phyloP scores from a whole-genome alignment of 2,329 filamentous ascomycete genomes.

The Ampelomyces quisqualis region DNA sequence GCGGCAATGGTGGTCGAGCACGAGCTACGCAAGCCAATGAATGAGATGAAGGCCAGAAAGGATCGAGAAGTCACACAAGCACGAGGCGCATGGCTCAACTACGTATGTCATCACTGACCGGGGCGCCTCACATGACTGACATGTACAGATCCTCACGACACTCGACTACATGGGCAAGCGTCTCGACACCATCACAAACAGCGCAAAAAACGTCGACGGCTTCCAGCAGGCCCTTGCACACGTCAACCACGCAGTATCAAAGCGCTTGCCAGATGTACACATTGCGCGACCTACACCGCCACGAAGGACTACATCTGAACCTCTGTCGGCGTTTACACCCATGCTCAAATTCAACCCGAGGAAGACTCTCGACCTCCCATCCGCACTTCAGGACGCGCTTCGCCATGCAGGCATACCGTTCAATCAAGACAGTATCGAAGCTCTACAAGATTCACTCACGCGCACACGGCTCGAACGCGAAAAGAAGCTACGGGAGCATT shows the following conservation, averaged over 20 bases:
- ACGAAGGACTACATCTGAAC: constrained; percentile 26
- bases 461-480: constrained; percentile 35
- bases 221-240: constrained; percentile 38
- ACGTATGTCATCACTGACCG: constrained; percentile 32
- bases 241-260: constrained; percentile 25
- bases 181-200: constrained; percentile 29
- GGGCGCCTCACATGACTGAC: constrained; percentile 7
- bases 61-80: constrained; percentile 40
- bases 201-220: constrained; percentile 28
- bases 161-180: constrained; percentile 47
- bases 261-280: constrained; percentile 26
- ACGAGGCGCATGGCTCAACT: constrained; percentile 46
- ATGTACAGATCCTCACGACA: constrained; percentile 38
- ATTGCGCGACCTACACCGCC: constrained; percentile 16
- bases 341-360: constrained; percentile 33
- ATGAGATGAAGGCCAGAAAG: constrained; percentile 43
- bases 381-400: constrained; percentile 38
- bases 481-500: constrained; percentile 40
- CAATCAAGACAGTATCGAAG: constrained; percentile 30
- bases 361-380: constrained; percentile 31
- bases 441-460: constrained; percentile 31
- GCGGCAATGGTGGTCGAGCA: constrained; percentile 71
- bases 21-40: constrained; percentile 64
- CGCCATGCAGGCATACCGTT: constrained; percentile 36
- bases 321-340: constrained; percentile 30